phyloP scores from a whole-genome alignment of 2,329 filamentous ascomycete species.

The Drechmeria coniospora region DNA sequence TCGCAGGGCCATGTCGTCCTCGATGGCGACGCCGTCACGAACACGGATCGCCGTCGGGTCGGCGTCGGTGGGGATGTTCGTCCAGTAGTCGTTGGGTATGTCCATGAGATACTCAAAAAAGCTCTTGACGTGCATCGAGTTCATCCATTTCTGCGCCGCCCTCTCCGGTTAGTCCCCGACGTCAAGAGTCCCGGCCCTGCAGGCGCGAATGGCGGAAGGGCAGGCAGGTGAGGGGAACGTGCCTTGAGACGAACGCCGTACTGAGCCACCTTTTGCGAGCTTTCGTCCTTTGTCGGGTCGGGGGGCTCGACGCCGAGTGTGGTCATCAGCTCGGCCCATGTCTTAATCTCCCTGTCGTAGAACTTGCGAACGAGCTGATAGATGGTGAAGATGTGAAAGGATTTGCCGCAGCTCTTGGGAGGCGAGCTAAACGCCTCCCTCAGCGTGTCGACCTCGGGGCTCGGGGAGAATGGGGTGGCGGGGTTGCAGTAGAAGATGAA shows the following conservation, averaged over 20 bases:
- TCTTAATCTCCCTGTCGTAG: constrained; percentile 73
- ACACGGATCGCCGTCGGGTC: constrained; percentile 48
- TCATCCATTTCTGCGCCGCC: constrained; percentile 96
- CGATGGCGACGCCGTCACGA: constrained; percentile 67
- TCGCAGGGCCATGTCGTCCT: constrained; percentile 78
- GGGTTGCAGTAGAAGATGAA: constrained; percentile 92
- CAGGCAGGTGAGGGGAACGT: constrained; percentile 7
- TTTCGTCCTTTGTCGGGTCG: constrained; percentile 68
- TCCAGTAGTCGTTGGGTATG: constrained; percentile 67
- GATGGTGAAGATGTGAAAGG: constrained; percentile 62
- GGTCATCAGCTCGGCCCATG: constrained; percentile 78
- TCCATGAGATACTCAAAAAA: constrained; percentile 84
- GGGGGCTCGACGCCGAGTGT: constrained; percentile 81
- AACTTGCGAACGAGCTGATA: constrained; percentile 68
- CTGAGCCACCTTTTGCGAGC: constrained; percentile 85
- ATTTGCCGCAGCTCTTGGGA: constrained; percentile 77
- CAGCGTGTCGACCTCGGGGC: constrained; percentile 54
- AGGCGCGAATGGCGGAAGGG: not conserved
- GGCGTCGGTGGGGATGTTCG: constrained; percentile 50
- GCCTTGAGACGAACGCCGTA: constrained; percentile 88
- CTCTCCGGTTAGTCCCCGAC: not conserved
- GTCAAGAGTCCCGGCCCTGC: not conserved
- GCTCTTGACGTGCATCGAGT: constrained; percentile 85
- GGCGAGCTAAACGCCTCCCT: constrained; percentile 63
- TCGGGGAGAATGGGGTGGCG: constrained; percentile 45